Evolutionary conservation across 805 yeast genomes (phyloP), one percentile per base, ranked within the genome.

Genomic region (Wickerhamiella occidentalis): DNA sequence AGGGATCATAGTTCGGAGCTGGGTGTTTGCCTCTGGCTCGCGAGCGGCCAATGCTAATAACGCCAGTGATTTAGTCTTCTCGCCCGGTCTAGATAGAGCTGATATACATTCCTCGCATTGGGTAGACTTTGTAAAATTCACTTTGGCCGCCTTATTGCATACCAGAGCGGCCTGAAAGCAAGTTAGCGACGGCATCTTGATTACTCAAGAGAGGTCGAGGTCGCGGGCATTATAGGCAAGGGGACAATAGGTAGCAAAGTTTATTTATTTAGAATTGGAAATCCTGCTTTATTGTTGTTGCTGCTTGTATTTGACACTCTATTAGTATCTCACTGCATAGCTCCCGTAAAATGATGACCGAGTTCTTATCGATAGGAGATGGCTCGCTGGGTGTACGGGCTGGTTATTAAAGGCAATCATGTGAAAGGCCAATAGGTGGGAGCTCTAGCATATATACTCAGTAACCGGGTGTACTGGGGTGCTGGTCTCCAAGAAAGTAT

Each of bases 11-110:
- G n/a, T 8, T 12, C 35, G 11, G 3, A 45, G 40, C 9, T 33
- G 33, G 7, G 9, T 9, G 6, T 38, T 38, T 12, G 35, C 47
- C 15, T n/a, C 35, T 7, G 47, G 47, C 18, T 45, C 47, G 23
- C 47, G 47, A 8, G 47, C 40, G 9, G 47, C 47, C 4, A 45
- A 26, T 15, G 47, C 26, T 13, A 45, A 25, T 4, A 35, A 13
- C 8, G 28, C 38, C 13, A 45, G 40, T 6, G 47, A 4, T 5
- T 22, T 21, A 8, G 33, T 5, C 17, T 21, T 22, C 8, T 23
- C 19, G 3, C 28, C 44, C 7, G 44, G 44, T 12, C 11, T 19
- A 8, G 29, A 15, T 17, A 40, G 12, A 23, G 29, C 30, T 6
- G 19, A 12, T 6, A 40, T 22, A n/a, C 44, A 40, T 40, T 23